A percentile compares a stretch with the other conserved stretches of the same genome.
These are phyloP conservation scores for Sporothrix brunneoviolacea DNA, from an alignment of 2,329 filamentous ascomycete species.

Conservation along the genomic window DNA sequence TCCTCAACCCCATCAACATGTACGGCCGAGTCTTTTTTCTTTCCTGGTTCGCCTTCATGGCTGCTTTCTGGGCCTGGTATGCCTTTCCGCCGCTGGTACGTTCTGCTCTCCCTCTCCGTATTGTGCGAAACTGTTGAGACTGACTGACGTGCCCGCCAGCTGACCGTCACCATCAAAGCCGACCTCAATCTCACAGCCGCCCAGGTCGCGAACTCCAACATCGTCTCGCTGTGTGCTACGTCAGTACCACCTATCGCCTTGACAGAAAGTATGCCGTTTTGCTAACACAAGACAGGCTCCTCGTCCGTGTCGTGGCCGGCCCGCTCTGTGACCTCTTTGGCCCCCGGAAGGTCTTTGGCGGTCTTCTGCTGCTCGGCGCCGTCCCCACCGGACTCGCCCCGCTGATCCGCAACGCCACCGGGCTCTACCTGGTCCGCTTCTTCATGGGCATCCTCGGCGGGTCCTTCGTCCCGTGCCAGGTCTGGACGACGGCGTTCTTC, in stretches of 20 bases:
- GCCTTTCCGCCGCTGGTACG: constrained; percentile 78
- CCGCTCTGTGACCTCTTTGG: constrained; percentile 83
- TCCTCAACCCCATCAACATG: constrained; percentile 69
- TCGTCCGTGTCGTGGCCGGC: constrained; percentile 72
- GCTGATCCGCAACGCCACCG: constrained; percentile 59
- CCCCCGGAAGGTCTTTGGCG: constrained; percentile 71
- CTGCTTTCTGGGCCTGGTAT: constrained; percentile 89
- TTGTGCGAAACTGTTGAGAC: too few species aligned
- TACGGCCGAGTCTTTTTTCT: constrained; percentile 90
- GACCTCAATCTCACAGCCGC: constrained; percentile 65
- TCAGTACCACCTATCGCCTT: constrained; percentile 27
- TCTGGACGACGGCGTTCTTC: constrained; percentile 89
- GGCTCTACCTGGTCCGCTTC: constrained; percentile 68
- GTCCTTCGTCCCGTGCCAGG: constrained; percentile 78
- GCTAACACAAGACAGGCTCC: constrained; percentile 38
- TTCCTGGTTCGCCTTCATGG: constrained; percentile 78
- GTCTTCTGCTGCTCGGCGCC: constrained; percentile 67
- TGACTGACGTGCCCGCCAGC: constrained; percentile 29
- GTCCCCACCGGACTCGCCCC: constrained; percentile 79
- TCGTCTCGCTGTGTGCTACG: constrained; percentile 70
- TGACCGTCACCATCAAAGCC: constrained; percentile 69
- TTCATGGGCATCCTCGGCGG: constrained; percentile 75
- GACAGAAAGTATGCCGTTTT: not conserved
- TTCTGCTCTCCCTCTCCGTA: too few species aligned
- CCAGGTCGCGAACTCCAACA: constrained; percentile 84